Base-by-base conservation (phyloP, 148 eudicot genomes). In the Limonium bicolor region DNA sequence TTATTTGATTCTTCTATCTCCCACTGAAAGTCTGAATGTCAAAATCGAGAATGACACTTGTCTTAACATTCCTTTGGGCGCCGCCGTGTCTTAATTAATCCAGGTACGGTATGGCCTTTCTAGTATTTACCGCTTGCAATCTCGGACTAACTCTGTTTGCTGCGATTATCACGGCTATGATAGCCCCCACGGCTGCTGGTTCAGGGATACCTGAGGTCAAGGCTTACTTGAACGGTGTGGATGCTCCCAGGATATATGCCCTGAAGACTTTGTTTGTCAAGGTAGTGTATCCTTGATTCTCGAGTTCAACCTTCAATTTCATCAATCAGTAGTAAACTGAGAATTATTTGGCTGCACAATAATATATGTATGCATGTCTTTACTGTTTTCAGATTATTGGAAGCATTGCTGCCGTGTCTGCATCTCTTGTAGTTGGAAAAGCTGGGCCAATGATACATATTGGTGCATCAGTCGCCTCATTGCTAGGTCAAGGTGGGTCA, bases 361-460 rank as follows among this genome's bases (percentile, higher is more conserved):
- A 48, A 38, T 38, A 12, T 16, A 38, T 7, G 17, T 9, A 10
- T 12, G 3, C 36, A 12, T 2, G 11, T 32, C 2, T 32, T 10
- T 15, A 10, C 36, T 0, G 14, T 32, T 6, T 35, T 40, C 80
- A 90, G 97, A 72, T 90, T 36, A 54, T 75, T 64, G 97, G 95
- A 39, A 80, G 83, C 71, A 74, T 88, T 36, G 27, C 71, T 31
- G 94, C 93, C 16, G 95, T 80, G 48, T 74, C 97, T 31, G 53
- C 84, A 36, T 90, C 97, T 59, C 93, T 90, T 51, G 67, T 61
- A 42, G 31, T 76, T 10, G 99, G 99, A 42, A 90, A 85, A 69
- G 99, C 99, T 9, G 95, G 99, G 51, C 88, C 99, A 23, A 68
- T 90, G 99, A 83, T 80, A 62, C 99, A 90, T 44, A 63, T 67